A percentile compares a stretch with the other conserved stretches of the same genome.
Evolutionary conservation across 371 early-diverging fungal species (phyloP).

Genomic region (Syncephalastrum monosporum): DNA sequence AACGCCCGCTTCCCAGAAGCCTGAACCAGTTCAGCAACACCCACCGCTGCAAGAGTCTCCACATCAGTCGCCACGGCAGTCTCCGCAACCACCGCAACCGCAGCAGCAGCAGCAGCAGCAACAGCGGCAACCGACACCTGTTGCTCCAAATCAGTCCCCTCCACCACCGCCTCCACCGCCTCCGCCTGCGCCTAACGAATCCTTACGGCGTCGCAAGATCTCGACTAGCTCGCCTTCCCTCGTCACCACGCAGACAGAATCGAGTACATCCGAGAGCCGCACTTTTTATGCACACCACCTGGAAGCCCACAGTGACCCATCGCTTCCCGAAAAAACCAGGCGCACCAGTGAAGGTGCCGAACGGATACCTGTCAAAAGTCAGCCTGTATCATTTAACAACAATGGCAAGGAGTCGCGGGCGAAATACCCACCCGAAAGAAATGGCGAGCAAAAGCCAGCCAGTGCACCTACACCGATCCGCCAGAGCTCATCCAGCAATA

Average conservation of each 20-base stretch:
- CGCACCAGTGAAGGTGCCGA: too few species aligned
- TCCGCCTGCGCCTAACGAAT: not conserved
- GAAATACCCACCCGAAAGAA: constrained; percentile 4
- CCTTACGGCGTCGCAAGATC: too few species aligned
- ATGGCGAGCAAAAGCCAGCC: constrained; percentile 6
- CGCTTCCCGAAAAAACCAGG: too few species aligned
- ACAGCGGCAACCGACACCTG: constrained; percentile 2
- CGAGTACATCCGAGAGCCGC: too few species aligned
- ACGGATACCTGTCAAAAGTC: too few species aligned
- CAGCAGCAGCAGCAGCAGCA: constrained; percentile 19
- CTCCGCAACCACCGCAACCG: constrained; percentile 5
- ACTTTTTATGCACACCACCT: too few species aligned
- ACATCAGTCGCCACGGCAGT: not conserved
- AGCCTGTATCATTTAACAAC: not conserved
- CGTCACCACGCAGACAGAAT: too few species aligned
- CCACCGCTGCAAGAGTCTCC: not conserved
- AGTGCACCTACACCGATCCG: constrained; percentile 10
- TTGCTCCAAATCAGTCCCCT: constrained; percentile 6
- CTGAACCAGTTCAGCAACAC: too few species aligned
- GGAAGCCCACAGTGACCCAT: too few species aligned
- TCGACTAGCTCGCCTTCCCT: too few species aligned
- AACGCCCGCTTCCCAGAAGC: too few species aligned
- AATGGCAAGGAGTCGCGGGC: not conserved
- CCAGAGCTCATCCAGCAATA: constrained; percentile 20
- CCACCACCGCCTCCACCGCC: not conserved